Percentiles rank a stretch among this genome's conserved stretches.
phyloP scores from a whole-genome alignment of 768 basidiomycete genomes.

The Phaffia tasmanica region DNA sequence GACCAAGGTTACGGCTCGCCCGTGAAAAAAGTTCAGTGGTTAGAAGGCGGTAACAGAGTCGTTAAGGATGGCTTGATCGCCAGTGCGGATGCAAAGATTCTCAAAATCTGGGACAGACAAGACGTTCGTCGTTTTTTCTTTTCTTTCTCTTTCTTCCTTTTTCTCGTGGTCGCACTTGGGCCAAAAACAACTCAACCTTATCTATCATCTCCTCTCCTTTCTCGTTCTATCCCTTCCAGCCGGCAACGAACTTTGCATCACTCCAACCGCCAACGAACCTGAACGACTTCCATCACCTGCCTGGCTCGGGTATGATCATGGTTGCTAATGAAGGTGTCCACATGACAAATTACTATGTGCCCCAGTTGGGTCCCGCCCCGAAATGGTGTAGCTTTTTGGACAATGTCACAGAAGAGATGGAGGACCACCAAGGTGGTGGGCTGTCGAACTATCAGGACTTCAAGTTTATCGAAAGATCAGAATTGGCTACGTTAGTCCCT shows the following conservation, averaged over 20 bases:
- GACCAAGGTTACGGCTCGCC: conserved; percentile 96
- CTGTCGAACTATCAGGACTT: conserved; percentile 78
- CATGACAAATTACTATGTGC: conserved; percentile 88
- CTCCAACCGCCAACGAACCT: conserved; percentile 83
- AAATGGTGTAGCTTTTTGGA: conserved; percentile 97
- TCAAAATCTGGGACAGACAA: conserved; percentile 91
- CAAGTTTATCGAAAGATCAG: conserved; percentile 85
- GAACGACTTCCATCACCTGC: conserved; percentile 81
- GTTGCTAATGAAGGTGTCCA: conserved; percentile 94
- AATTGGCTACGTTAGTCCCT: conserved; percentile 63
- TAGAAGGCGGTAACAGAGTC: conserved; percentile 55
- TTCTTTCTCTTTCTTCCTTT: neutral
- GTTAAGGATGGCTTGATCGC: conserved; percentile 78
- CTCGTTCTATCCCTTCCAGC: conserved; percentile 41
- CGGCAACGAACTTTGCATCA: conserved; percentile 75
- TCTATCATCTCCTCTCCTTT: neutral
- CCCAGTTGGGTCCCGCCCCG: conserved; percentile 91
- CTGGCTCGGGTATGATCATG: conserved; percentile 77
- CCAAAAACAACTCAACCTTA: neutral
- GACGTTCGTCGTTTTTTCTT: conserved; percentile 37
- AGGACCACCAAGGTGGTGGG: conserved; percentile 65
- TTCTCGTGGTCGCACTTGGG: neutral
- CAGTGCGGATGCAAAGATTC: conserved; percentile 89
- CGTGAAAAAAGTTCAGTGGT: conserved; percentile 73
- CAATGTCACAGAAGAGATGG: conserved; percentile 94